Conservation (phyloP, 768 basidiomycete genomes). For the Calvatia gigantea region DNA sequence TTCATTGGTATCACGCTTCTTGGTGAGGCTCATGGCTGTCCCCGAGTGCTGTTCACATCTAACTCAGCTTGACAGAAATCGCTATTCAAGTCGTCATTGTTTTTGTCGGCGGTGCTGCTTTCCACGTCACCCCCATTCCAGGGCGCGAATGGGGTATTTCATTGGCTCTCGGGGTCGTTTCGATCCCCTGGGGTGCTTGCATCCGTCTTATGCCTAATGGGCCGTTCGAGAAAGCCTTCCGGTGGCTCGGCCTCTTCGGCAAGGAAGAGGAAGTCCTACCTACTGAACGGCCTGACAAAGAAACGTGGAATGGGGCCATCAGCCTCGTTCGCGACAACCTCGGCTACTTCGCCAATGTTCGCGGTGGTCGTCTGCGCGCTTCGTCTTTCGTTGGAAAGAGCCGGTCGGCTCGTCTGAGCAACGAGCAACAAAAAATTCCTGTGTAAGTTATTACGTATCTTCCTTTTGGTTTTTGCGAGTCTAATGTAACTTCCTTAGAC, state of each 20-base stretch:
- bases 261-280: slow-evolving; percentile 67
- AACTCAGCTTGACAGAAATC: slow-evolving; percentile 55
- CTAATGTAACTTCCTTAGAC: slow-evolving; percentile 20
- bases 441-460: slow-evolving; percentile 28
- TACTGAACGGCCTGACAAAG: slow-evolving; percentile 51
- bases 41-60: not conserved
- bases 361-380: slow-evolving; percentile 85
- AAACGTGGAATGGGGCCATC: slow-evolving; percentile 78
- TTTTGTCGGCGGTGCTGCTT: slow-evolving; percentile 87
- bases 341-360: slow-evolving; percentile 72
- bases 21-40: slow-evolving; percentile 46
- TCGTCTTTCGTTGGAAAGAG: slow-evolving; percentile 85
- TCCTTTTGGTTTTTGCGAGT: not conserved
- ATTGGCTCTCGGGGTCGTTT: slow-evolving; percentile 79
- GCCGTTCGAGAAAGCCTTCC: slow-evolving; percentile 64
- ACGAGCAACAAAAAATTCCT: slow-evolving; percentile 47
- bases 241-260: slow-evolving; percentile 52
- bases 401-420: slow-evolving; percentile 53
- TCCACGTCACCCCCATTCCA: slow-evolving; percentile 76
- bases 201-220: slow-evolving; percentile 79
- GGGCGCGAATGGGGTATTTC: slow-evolving; percentile 94
- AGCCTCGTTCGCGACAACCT: slow-evolving; percentile 85
- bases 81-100: slow-evolving; percentile 85
- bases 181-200: slow-evolving; percentile 83
- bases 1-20: slow-evolving; percentile 83